Conservation (phyloP, 495 filamentous ascomycete species). For the Penicillium herquei region DNA sequence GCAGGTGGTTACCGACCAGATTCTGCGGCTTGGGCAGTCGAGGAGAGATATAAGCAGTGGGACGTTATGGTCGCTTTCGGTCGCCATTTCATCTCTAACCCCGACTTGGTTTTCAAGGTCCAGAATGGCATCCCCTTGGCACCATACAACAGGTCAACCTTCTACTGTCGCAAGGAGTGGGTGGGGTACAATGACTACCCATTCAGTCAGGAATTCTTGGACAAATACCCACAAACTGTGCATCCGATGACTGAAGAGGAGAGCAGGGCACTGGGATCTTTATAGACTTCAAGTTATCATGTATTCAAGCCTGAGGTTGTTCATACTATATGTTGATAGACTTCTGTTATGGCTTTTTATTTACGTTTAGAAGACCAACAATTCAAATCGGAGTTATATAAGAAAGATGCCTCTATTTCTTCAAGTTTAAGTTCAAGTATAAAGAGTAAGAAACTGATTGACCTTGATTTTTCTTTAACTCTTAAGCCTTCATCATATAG, state of each 20-base stretch:
- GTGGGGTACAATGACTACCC: conserved; percentile 61
- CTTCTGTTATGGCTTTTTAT: too few relatives aligned
- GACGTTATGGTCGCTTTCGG: conserved; percentile 58
- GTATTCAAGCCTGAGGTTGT: too few relatives aligned
- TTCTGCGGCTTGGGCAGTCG: conserved; percentile 42
- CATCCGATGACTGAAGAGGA: conserved; percentile 1
- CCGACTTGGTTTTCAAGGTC: conserved; percentile 63
- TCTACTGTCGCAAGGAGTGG: conserved; percentile 1
- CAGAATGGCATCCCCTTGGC: conserved; percentile 41
- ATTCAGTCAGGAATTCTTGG: conserved; percentile 16
- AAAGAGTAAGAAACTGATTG: too few relatives aligned
- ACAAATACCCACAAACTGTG: background rate
- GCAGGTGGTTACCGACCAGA: conserved; percentile 55
- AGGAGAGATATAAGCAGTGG: conserved; percentile 39
- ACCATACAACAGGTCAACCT: conserved; percentile 3
- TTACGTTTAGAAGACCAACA: too few relatives aligned
- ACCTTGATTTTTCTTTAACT: too few relatives aligned
- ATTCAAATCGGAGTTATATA: too few relatives aligned
- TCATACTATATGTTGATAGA: too few relatives aligned
- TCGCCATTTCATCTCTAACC: conserved; percentile 65
- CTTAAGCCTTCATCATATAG: too few relatives aligned
- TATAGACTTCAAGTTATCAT: background rate
- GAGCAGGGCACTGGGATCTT: background rate
- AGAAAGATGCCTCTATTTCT: too few relatives aligned
- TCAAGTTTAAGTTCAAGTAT: too few relatives aligned